Evolutionary conservation across 495 filamentous ascomycete genomes (phyloP).

Genomic region (Chaetomium fimeti): DNA sequence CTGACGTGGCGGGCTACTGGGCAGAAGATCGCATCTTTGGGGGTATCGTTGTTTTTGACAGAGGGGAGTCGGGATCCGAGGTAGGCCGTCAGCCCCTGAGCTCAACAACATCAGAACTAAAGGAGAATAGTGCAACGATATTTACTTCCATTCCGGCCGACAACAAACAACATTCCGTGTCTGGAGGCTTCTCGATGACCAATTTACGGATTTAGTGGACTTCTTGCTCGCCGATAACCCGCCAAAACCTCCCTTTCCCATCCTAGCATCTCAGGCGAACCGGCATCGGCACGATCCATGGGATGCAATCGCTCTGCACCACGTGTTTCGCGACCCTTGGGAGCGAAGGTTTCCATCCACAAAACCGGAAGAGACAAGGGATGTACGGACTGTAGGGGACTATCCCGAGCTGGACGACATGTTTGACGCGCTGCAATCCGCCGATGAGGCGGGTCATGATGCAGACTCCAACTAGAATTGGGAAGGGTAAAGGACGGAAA

Average conservation of each 20-base stretch:
- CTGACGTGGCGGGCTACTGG: slow-evolving; percentile 20
- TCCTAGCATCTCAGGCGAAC: slow-evolving; percentile 4
- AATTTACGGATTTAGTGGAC: slow-evolving; percentile 1
- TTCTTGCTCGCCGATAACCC: slow-evolving; percentile 6
- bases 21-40: slow-evolving; percentile 19
- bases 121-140: slow-evolving; percentile 7
- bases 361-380: neutral
- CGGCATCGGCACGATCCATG: slow-evolving; percentile 11
- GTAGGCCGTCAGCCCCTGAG: neutral
- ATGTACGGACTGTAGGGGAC: slow-evolving; percentile 2
- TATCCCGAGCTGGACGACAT: slow-evolving; percentile 14
- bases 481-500: too few relatives aligned
- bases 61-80: slow-evolving; percentile 10
- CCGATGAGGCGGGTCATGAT: neutral
- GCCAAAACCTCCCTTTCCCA: neutral
- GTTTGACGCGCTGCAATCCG: neutral
- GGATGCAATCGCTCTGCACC: slow-evolving; percentile 18
- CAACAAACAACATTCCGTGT: slow-evolving; percentile 4
- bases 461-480: too few relatives aligned
- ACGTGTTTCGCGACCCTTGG: slow-evolving; percentile 16
- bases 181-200: slow-evolving; percentile 9
- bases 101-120: neutral
- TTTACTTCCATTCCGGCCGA: slow-evolving; percentile 12
- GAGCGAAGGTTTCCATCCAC: slow-evolving; percentile 11
- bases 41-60: slow-evolving; percentile 3